Evolutionary conservation across 2,329 filamentous ascomycete genomes (phyloP).

Genomic region (Periglandula ipomoeae): DNA sequence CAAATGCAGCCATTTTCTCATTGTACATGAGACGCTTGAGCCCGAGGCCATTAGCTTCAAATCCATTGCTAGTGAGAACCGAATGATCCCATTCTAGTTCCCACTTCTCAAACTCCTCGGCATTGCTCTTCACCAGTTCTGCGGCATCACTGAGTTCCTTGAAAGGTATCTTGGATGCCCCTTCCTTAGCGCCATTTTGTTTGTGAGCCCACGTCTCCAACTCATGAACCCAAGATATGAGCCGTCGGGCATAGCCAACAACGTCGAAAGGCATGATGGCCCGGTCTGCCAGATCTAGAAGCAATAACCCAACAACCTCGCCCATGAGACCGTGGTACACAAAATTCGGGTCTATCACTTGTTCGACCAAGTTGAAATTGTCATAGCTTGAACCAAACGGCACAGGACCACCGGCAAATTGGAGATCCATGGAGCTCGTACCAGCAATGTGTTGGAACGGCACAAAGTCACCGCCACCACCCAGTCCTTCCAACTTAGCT

Average conservation of each 20-base stretch:
- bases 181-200: conserved; percentile 32
- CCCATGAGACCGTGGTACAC: conserved; percentile 70
- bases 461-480: conserved; percentile 72
- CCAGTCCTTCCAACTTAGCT: conserved; percentile 57
- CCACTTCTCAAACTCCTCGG: conserved; percentile 61
- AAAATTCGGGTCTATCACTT: conserved; percentile 73
- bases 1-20: conserved; percentile 68
- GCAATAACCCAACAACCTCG: conserved; percentile 71
- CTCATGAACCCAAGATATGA: conserved; percentile 57
- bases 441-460: conserved; percentile 89
- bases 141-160: conserved; percentile 44
- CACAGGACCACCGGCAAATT: conserved; percentile 58
- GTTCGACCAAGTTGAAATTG: conserved; percentile 76
- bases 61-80: conserved; percentile 62
- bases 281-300: conserved; percentile 75
- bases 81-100: conserved; percentile 67
- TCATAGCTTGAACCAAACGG: conserved; percentile 84
- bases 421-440: conserved; percentile 77
- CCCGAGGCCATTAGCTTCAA: conserved; percentile 62
- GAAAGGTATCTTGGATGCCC: conserved; percentile 17
- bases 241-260: conserved; percentile 56
- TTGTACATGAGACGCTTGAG: conserved; percentile 68
- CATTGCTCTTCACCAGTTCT: conserved; percentile 40
- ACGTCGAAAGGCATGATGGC: conserved; percentile 79
- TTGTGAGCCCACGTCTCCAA: conserved; percentile 56